phyloP scores from a whole-genome alignment of 2,329 filamentous ascomycete genomes.

The Xylaria sp. region DNA sequence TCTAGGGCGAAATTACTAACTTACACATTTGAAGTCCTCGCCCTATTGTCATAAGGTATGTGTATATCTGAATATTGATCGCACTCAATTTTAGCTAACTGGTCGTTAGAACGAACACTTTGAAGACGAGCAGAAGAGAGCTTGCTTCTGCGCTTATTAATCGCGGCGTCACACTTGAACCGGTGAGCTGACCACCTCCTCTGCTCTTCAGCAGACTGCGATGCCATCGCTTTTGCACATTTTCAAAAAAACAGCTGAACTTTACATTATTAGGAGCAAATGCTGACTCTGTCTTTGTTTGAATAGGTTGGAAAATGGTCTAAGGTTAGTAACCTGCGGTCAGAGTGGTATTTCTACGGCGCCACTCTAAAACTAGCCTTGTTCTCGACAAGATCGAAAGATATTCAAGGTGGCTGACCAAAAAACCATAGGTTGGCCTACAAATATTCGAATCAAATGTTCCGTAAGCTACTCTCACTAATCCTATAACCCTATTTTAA shows the following conservation, averaged over 20 bases:
- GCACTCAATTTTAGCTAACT: slow-evolving; percentile 7
- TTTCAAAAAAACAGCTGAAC: not conserved
- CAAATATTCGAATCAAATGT: slow-evolving; percentile 90
- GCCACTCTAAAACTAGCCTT: not conserved
- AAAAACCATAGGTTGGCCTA: slow-evolving; percentile 69
- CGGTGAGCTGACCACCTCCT: slow-evolving; percentile 56
- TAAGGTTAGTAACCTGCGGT: slow-evolving; percentile 66
- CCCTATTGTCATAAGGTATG: slow-evolving; percentile 81
- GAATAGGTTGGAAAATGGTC: slow-evolving; percentile 86
- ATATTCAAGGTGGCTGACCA: slow-evolving; percentile 6
- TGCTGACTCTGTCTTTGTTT: slow-evolving; percentile 3
- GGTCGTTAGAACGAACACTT: slow-evolving; percentile 80
- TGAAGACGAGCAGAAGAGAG: slow-evolving; percentile 79
- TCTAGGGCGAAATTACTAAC: slow-evolving; percentile 19
- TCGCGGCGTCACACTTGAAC: slow-evolving; percentile 88
- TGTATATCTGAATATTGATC: not conserved
- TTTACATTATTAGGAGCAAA: not conserved
- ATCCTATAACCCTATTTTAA: not conserved
- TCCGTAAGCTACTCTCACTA: slow-evolving; percentile 27
- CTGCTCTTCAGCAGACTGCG: not conserved
- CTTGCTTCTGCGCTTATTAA: slow-evolving; percentile 67
- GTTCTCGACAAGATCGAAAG: not conserved
- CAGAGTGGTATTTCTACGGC: not conserved
- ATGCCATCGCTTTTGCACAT: not conserved
- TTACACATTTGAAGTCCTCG: slow-evolving; percentile 62